Evolutionary conservation across 768 basidiomycete genomes (phyloP).

Genomic region (Pleurotus giganteus): DNA sequence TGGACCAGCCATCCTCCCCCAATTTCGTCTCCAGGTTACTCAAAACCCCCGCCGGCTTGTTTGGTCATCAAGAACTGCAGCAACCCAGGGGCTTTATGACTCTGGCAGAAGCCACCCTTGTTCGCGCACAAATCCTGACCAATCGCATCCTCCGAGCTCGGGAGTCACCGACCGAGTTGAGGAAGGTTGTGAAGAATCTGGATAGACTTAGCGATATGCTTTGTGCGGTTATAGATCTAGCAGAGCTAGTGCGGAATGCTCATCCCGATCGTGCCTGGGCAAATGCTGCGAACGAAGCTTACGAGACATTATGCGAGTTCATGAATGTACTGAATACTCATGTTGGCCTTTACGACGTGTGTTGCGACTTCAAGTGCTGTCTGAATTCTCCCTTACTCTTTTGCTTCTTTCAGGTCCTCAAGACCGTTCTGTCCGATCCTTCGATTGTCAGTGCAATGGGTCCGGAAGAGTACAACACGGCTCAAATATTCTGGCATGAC

Average conservation of each 20-base stretch:
- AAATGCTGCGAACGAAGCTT: constrained; percentile 79
- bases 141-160: constrained; percentile 76
- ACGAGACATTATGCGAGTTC: constrained; percentile 91
- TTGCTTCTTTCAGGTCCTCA: constrained; percentile 54
- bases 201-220: constrained; percentile 95
- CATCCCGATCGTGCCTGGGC: constrained; percentile 89
- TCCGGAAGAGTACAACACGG: constrained; percentile 80
- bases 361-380: constrained; percentile 26
- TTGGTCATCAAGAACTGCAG: constrained; percentile 73
- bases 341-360: constrained; percentile 83
- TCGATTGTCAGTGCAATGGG: constrained; percentile 63
- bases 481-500: constrained; percentile 92
- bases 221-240: constrained; percentile 95
- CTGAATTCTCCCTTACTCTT: constrained; percentile 16
- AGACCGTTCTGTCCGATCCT: constrained; percentile 65
- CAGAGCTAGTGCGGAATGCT: constrained; percentile 89
- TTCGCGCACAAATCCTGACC: constrained; percentile 80
- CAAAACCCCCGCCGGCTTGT: constrained; percentile 69
- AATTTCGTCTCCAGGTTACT: constrained; percentile 36
- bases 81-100: constrained; percentile 66
- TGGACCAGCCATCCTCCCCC: constrained; percentile 58
- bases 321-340: constrained; percentile 98
- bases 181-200: constrained; percentile 90
- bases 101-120: constrained; percentile 76
- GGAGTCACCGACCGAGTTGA: constrained; percentile 70